Conservation (phyloP, 352 stramenopile genomes). For the Globisporangium cylindrosporum region DNA sequence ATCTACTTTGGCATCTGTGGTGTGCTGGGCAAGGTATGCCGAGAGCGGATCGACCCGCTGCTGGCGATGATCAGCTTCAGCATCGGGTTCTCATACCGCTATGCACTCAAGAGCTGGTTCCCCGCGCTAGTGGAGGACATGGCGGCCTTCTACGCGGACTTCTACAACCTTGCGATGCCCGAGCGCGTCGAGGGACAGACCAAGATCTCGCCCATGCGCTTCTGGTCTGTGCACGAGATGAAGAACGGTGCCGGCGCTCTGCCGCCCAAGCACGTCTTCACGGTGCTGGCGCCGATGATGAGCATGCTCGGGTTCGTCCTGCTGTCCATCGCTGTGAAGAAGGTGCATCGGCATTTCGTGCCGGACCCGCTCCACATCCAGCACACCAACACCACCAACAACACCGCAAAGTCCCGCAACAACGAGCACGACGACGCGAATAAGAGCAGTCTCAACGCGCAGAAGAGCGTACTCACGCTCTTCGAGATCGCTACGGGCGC, state of each 20-base stretch:
- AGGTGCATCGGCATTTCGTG: constrained; percentile 23
- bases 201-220: constrained; percentile 20
- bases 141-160: constrained; percentile 2
- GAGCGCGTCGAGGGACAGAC: background rate
- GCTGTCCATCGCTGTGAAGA: constrained; percentile 14
- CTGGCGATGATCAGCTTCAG: constrained; percentile 17
- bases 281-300: background rate
- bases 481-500: constrained; percentile 26
- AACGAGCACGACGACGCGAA: background rate
- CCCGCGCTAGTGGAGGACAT: background rate
- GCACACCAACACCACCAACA: background rate
- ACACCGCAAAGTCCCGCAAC: background rate
- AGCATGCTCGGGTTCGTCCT: background rate
- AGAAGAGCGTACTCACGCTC: constrained; percentile 23
- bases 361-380: constrained; percentile 6
- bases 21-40: constrained; percentile 16
- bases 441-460: too few species aligned
- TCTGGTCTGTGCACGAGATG: constrained; percentile 19
- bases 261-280: background rate
- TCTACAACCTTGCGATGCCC: background rate
- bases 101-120: constrained; percentile 3
- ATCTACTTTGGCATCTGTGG: constrained; percentile 22
- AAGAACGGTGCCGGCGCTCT: background rate
- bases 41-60: constrained; percentile 26
- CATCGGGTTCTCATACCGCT: constrained; percentile 18